Conservation (phyloP, 2,329 filamentous ascomycete species). For the Cordyceps cicadae region DNA sequence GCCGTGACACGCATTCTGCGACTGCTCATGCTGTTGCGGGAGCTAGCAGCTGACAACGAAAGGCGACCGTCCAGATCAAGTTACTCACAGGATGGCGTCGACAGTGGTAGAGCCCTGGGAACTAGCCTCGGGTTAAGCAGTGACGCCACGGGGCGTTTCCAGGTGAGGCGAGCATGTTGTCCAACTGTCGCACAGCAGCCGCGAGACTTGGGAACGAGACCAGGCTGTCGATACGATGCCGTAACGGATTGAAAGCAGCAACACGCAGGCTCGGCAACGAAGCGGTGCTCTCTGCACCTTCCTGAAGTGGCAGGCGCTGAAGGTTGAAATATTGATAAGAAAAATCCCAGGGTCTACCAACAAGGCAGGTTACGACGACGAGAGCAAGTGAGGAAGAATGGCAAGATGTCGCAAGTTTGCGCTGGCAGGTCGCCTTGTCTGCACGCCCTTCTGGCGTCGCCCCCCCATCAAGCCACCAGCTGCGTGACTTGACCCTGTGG, state of each 20-base stretch:
- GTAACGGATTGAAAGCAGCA: background rate
- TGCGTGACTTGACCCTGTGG: slow-evolving; percentile 10
- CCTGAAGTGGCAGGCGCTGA: background rate
- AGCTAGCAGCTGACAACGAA: background rate
- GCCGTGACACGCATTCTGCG: background rate
- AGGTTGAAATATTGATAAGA: background rate
- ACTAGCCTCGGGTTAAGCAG: background rate
- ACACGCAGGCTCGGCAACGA: background rate
- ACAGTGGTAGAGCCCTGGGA: background rate
- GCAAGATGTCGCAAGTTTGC: background rate
- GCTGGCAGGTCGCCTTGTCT: slow-evolving; percentile 9
- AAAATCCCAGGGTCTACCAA: background rate
- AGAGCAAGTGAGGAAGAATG: background rate
- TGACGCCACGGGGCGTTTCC: slow-evolving; percentile 5
- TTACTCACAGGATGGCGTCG: slow-evolving; percentile 6
- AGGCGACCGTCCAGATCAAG: background rate
- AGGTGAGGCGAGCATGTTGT: slow-evolving; percentile 6
- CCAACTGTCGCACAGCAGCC: background rate
- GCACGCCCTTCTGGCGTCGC: slow-evolving; percentile 7
- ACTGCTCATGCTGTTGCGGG: background rate
- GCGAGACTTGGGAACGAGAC: background rate
- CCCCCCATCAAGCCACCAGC: slow-evolving; percentile 12
- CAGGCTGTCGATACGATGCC: background rate
- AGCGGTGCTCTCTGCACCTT: background rate
- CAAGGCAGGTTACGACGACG: slow-evolving; percentile 1